Base-by-base conservation (phyloP, 2,329 filamentous ascomycete genomes). In the Curvularia eragrostidis region DNA sequence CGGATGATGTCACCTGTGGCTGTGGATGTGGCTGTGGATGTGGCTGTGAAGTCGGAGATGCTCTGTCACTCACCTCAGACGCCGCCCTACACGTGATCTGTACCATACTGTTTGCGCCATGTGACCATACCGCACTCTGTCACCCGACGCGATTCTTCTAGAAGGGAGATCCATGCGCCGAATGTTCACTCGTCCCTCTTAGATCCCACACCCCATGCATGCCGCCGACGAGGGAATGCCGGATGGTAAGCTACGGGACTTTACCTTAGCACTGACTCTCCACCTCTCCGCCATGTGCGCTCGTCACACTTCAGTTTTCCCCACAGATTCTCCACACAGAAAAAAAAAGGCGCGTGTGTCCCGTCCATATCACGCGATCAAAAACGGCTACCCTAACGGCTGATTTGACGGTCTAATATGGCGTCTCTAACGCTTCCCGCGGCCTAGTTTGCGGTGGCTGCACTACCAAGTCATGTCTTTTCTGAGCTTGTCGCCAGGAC, bases 301-400 rank as follows among this genome's bases (percentile, higher is more conserved):
- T 36, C 44, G 61, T 66, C 63, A 66, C 59, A 66, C 63, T 42
- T 44, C 59, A 51, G 38, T 49, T 48, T 48, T 52, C 50, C 36
- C 48, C 42, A 49, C 47, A 38, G 46, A 44, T 44, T 51, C 50
- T 42, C 46, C 42, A 54, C 47, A 54, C 47, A 5, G 10, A 34
- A 21, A 23, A 36, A 36, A 30, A 18, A 50, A 61, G 48, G 53
- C 55, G 53, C 49, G 51, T 63, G 56, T 53, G 48, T 36, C 15
- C 56, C 48, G 30, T 48, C n/a, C 30, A 48, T 54, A 51, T 54
- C 48, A 54, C 48, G 50, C 52, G 56, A 49, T 54, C 51, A 51
- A 23, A 39, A 64, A 42, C 42, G 49, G 51, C 49, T 46, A 58
- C 44, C 34, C 41, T 41, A 47, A 54, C 24, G 48, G 42, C 44